Percentiles rank a stretch among this genome's conserved stretches.
Conservation (phyloP, 2,329 filamentous ascomycete genomes). For the Lanzia echinophila region DNA sequence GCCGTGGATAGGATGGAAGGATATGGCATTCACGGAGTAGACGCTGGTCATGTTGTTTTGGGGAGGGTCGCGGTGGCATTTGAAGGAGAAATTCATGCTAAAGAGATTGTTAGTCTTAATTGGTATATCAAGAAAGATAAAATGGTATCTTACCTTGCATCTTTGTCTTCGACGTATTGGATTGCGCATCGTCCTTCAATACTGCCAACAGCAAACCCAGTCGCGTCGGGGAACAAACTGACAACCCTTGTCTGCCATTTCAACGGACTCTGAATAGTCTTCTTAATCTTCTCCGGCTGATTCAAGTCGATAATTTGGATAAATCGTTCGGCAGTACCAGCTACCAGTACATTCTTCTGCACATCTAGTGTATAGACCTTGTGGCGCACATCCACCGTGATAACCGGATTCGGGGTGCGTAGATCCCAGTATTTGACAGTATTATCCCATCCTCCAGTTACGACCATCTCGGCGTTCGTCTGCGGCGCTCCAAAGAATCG, state of each 20-base stretch:
- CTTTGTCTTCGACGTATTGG: constrained; percentile 96
- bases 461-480: constrained; percentile 66
- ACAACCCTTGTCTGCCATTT: constrained; percentile 98
- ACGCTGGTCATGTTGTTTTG: constrained; percentile 76
- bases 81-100: constrained; percentile 95
- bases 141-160: constrained; percentile 51
- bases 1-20: constrained; percentile 91
- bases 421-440: constrained; percentile 87
- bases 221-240: constrained; percentile 87
- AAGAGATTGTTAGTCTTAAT: background rate
- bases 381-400: constrained; percentile 62
- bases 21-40: constrained; percentile 93
- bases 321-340: constrained; percentile 90
- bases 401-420: constrained; percentile 57
- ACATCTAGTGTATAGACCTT: constrained; percentile 90
- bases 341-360: constrained; percentile 77
- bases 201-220: constrained; percentile 89
- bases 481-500: constrained; percentile 65
- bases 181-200: constrained; percentile 97
- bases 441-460: constrained; percentile 91
- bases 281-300: constrained; percentile 87
- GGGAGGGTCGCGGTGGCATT: constrained; percentile 85
- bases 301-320: constrained; percentile 92
- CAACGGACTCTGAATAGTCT: constrained; percentile 88
- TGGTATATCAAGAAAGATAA: background rate